A percentile compares a stretch with the other conserved stretches of the same genome.
Conservation (phyloP, 1,139 yeast genomes). For the Hyphopichia buzzinii region DNA sequence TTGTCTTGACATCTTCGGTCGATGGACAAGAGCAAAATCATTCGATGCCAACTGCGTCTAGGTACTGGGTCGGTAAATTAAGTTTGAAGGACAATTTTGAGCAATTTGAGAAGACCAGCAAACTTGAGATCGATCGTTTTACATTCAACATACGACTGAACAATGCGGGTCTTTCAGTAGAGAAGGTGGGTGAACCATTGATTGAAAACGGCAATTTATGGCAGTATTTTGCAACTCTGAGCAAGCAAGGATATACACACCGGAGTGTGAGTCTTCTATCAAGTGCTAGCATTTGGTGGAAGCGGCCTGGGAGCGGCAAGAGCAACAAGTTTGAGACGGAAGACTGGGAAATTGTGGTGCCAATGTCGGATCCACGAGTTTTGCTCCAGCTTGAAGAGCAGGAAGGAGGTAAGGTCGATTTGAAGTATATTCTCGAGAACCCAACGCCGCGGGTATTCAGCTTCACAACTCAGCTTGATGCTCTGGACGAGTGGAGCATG, state of each 20-base stretch:
- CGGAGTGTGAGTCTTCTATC: constrained; percentile 36
- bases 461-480: constrained; percentile 49
- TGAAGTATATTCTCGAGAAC: constrained; percentile 63
- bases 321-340: constrained; percentile 27
- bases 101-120: neutral
- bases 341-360: constrained; percentile 52
- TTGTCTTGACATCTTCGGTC: constrained; percentile 19
- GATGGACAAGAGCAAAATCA: constrained; percentile 12
- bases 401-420: constrained; percentile 17
- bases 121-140: constrained; percentile 19
- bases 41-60: constrained; percentile 42
- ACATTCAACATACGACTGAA: constrained; percentile 24
- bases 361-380: constrained; percentile 70
- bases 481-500: constrained; percentile 26
- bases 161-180: constrained; percentile 30
- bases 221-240: constrained; percentile 33
- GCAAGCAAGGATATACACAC: constrained; percentile 40
- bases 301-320: constrained; percentile 15
- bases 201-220: constrained; percentile 6
- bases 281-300: constrained; percentile 32
- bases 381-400: constrained; percentile 34
- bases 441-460: constrained; percentile 70
- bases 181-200: constrained; percentile 11
- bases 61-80: constrained; percentile 46
- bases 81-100: constrained; percentile 13